Percentiles rank a stretch among this genome's conserved stretches.
Evolutionary conservation across 73 alveolate genomes (phyloP).

Genomic region (Blepharisma stoltei): DNA sequence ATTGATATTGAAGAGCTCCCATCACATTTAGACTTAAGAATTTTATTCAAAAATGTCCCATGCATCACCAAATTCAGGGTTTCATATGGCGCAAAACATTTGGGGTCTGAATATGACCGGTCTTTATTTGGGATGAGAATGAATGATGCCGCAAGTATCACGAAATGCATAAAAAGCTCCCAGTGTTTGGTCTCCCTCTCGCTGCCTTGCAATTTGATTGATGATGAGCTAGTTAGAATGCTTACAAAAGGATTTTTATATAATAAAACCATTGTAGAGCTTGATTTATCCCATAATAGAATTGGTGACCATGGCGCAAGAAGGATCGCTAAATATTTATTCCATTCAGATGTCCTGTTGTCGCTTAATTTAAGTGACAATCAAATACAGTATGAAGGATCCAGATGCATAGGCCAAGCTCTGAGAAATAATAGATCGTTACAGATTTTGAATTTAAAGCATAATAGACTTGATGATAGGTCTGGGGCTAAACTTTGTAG

Average conservation of each 20-base stretch:
- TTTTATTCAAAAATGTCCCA: constrained; percentile 61
- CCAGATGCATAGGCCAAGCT: constrained; percentile 75
- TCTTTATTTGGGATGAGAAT: constrained; percentile 78
- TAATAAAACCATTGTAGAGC: constrained; percentile 59
- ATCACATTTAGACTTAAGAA: constrained; percentile 73
- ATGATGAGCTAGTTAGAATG: constrained; percentile 48
- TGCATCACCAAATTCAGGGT: constrained; percentile 58
- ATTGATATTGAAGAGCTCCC: constrained; percentile 64
- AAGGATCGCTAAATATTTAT: constrained; percentile 67
- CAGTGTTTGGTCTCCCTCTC: constrained; percentile 31
- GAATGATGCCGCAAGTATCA: constrained; percentile 58
- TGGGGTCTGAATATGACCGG: constrained; percentile 71
- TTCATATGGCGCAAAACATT: constrained; percentile 74
- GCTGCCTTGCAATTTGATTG: constrained; percentile 52
- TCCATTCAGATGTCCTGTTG: constrained; percentile 60
- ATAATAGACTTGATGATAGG: constrained; percentile 75
- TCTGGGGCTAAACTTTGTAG: constrained; percentile 74
- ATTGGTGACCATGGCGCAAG: constrained; percentile 77
- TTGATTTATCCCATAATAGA: constrained; percentile 77
- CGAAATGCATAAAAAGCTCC: constrained; percentile 34
- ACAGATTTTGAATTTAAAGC: constrained; percentile 52
- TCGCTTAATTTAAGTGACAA: constrained; percentile 69
- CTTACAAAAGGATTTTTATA: constrained; percentile 45
- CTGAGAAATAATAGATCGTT: constrained; percentile 64
- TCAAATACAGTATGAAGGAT: constrained; percentile 78